These are phyloP conservation scores for Talaromyces sp. DNA, from an alignment of 2,329 filamentous ascomycete genomes.

Conservation along the genomic window DNA sequence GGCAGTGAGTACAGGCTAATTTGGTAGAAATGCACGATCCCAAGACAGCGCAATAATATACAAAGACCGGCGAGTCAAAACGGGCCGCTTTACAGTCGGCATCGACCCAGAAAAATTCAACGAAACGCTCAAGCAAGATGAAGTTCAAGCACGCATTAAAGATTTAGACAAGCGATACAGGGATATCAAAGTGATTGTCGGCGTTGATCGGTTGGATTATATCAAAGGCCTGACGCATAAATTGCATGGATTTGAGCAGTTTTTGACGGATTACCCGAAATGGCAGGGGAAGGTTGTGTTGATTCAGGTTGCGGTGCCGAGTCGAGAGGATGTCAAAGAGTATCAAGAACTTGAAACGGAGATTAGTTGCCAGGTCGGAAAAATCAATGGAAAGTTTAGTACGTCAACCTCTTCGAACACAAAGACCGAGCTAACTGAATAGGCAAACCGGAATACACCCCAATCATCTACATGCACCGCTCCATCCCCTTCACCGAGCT, in stretches of 20 bases:
- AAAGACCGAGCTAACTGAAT: background rate
- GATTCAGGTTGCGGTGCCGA: conserved; percentile 90
- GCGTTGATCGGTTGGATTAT: conserved; percentile 90
- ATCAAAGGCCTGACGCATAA: conserved; percentile 97
- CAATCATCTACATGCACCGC: conserved; percentile 93
- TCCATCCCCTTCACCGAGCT: conserved; percentile 90
- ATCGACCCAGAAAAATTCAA: conserved; percentile 94
- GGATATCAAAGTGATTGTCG: conserved; percentile 85
- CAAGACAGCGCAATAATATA: conserved; percentile 79
- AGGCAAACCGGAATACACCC: conserved; percentile 89
- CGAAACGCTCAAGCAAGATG: conserved; percentile 71
- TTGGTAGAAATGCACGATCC: conserved; percentile 48
- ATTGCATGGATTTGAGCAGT: conserved; percentile 85
- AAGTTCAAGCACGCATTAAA: conserved; percentile 76
- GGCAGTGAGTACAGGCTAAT: background rate
- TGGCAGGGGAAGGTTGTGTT: conserved; percentile 91
- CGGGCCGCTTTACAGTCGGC: conserved; percentile 89
- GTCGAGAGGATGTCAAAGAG: conserved; percentile 79
- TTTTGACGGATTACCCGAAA: conserved; percentile 86
- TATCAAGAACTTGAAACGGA: conserved; percentile 90
- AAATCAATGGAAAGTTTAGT: conserved; percentile 90
- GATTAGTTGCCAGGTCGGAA: conserved; percentile 85
- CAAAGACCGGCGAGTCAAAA: conserved; percentile 74
- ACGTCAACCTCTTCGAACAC: conserved; percentile 21
- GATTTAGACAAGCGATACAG: conserved; percentile 78